phyloP scores from a whole-genome alignment of 2,329 filamentous ascomycete species.

The Fragosphaeria purpurea region DNA sequence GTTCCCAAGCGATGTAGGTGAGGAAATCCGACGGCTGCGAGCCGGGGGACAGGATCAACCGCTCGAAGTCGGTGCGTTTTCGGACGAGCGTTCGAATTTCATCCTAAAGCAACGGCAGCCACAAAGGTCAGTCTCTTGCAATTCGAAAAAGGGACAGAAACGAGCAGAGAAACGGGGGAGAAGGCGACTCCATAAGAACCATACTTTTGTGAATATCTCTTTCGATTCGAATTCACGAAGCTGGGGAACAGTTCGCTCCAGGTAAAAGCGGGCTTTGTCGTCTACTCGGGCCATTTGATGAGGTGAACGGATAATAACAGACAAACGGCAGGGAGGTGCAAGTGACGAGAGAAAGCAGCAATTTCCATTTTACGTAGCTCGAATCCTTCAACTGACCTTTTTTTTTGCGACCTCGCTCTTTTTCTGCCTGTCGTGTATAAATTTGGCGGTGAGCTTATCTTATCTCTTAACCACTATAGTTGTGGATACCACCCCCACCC shows the following conservation, averaged over 20 bases:
- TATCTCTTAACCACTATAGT: neutral
- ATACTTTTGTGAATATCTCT: constrained; percentile 73
- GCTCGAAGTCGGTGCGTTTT: constrained; percentile 89
- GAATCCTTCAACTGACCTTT: no score
- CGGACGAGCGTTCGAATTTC: constrained; percentile 83
- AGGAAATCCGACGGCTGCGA: constrained; percentile 70
- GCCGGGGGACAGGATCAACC: constrained; percentile 75
- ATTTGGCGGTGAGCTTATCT: neutral
- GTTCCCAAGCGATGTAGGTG: constrained; percentile 67
- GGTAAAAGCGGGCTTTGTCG: constrained; percentile 90
- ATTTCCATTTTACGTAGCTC: no score
- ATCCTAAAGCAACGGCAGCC: constrained; percentile 40
- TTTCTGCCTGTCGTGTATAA: no score
- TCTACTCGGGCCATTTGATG: constrained; percentile 69
- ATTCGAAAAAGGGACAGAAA: no score
- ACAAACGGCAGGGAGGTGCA: no score
- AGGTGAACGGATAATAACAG: no score
- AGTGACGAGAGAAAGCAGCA: no score
- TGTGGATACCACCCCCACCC: no score
- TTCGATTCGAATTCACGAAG: constrained; percentile 88
- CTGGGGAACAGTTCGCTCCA: constrained; percentile 87
- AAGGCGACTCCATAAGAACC: constrained; percentile 3
- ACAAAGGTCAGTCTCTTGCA: no score
- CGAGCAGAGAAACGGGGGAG: no score
- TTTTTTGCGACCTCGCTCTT: no score